Base-by-base conservation (phyloP, 2,329 filamentous ascomycete species). In the Diaporthe velutina region DNA sequence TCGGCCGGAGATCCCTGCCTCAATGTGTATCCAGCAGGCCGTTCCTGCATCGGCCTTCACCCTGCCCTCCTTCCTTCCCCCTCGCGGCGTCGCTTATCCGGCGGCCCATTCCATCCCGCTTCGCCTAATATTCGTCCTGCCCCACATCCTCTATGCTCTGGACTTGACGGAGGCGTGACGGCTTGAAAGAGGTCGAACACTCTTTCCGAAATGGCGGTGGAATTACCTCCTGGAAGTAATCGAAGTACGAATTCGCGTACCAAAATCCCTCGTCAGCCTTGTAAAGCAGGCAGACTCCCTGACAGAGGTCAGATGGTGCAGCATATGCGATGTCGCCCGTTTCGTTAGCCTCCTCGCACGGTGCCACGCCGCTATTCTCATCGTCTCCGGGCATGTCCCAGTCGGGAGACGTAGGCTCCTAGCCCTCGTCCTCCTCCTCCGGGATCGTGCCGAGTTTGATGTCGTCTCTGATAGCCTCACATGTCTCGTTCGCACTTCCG, bases 391-490 rank as follows among this genome's bases (percentile, higher is more conserved):
- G 6, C 45, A 25, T 7, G 1, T 13, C n/a, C 15, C 17, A 9
- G 15, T 38, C n/a, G 48, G 33, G 13, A 8, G 15, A 1, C 30
- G 10, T n/a, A 22, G 64, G 30, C 45, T 68, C 5, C 64, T 68
- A 54, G 64, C 64, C 64, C n/a, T 68, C 48, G 9, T 38, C 9
- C 48, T 54, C 48, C 15, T 40, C 64, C 48, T 68, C 64, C 33
- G 45, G 64, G 25, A 54, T 68, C 8, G 48, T 68, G 33, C 22
- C 64, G 33, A 54, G 64, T 33, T 52, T 30, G 2, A 17, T 9
- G 3, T 19, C 35, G n/a, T 42, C 38, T 22, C 2, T 48, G 8
- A 5, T 9, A 28, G 38, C 25, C 15, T 48, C 40, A 19, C 17
- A 48, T 10, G 40, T 10, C 15, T 42, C 38, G 4, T 13, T 30